Conservation (phyloP, 2,329 filamentous ascomycete genomes). For the Diaporthe amygdali region DNA sequence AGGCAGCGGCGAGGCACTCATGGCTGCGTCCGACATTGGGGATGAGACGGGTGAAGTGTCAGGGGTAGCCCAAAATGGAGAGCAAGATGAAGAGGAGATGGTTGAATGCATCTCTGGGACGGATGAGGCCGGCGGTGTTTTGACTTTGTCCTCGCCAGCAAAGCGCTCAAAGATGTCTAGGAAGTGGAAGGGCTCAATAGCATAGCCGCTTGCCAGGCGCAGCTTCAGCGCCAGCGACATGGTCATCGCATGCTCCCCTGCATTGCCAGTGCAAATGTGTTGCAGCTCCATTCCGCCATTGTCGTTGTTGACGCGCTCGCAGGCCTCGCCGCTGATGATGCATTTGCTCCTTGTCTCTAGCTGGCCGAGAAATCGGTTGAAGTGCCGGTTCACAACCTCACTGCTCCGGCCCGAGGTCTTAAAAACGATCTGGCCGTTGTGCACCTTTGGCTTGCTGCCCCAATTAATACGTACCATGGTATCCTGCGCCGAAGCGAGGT, state of each 20-base stretch:
- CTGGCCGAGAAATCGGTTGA: slow-evolving; percentile 32
- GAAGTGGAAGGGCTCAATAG: slow-evolving; percentile 40
- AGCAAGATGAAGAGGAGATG: slow-evolving; percentile 5
- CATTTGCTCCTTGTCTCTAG: slow-evolving; percentile 15
- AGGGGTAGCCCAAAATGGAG: background rate
- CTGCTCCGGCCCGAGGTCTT: slow-evolving; percentile 36
- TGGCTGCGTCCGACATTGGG: background rate
- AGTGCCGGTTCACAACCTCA: slow-evolving; percentile 36
- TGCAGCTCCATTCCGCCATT: slow-evolving; percentile 7
- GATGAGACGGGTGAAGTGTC: slow-evolving; percentile 3
- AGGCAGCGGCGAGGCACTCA: background rate
- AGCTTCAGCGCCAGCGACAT: slow-evolving; percentile 41
- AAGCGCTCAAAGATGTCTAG: slow-evolving; percentile 34
- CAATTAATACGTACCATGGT: slow-evolving; percentile 40
- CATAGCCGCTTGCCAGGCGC: slow-evolving; percentile 36
- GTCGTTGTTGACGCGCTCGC: background rate
- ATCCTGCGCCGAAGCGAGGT: slow-evolving; percentile 29
- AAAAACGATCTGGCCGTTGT: slow-evolving; percentile 32
- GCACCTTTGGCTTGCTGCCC: slow-evolving; percentile 38
- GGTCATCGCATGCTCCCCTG: slow-evolving; percentile 41
- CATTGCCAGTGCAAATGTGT: slow-evolving; percentile 39
- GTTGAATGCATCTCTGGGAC: background rate
- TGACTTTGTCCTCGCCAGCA: slow-evolving; percentile 1
- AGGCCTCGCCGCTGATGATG: background rate
- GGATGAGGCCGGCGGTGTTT: background rate